These are phyloP conservation scores for Rauvolfia tetraphylla DNA, from an alignment of 257 asterid genomes.

Conservation along the genomic window DNA sequence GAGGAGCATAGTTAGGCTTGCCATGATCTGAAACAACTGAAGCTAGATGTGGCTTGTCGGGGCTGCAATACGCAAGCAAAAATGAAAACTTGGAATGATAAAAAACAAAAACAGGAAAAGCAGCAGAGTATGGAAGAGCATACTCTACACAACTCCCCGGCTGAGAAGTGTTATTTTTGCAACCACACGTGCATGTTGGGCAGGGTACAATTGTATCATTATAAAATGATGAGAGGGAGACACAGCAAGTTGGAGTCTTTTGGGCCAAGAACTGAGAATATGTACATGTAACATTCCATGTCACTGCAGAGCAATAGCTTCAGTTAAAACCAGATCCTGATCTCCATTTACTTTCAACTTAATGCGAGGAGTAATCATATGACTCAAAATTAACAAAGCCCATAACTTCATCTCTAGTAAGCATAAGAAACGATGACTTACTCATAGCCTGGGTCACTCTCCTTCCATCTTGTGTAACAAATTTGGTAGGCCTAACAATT, in stretches of 20 bases:
- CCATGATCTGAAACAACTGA: slow-evolving; percentile 62
- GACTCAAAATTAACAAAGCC: background rate
- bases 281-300: slow-evolving; percentile 60
- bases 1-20: slow-evolving; percentile 54
- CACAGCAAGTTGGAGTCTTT: slow-evolving; percentile 84
- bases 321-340: background rate
- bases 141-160: slow-evolving; percentile 79
- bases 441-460: slow-evolving; percentile 87
- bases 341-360: slow-evolving; percentile 4
- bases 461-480: slow-evolving; percentile 56
- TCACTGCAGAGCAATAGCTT: slow-evolving; percentile 33
- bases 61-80: slow-evolving; percentile 37
- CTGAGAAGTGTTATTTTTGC: slow-evolving; percentile 60
- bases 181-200: slow-evolving; percentile 94
- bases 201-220: slow-evolving; percentile 85
- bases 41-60: slow-evolving; percentile 60
- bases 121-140: slow-evolving; percentile 11
- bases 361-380: background rate
- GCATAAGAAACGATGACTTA: slow-evolving; percentile 32
- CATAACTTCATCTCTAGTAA: background rate
- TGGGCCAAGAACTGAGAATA: slow-evolving; percentile 90
- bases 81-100: background rate
- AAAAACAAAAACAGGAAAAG: slow-evolving; percentile 6
- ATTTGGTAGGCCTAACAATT: slow-evolving; percentile 61
- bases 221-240: slow-evolving; percentile 82